Base-by-base conservation (phyloP, 2,329 filamentous ascomycete genomes). In the Sclerotinia nivalis region DNA sequence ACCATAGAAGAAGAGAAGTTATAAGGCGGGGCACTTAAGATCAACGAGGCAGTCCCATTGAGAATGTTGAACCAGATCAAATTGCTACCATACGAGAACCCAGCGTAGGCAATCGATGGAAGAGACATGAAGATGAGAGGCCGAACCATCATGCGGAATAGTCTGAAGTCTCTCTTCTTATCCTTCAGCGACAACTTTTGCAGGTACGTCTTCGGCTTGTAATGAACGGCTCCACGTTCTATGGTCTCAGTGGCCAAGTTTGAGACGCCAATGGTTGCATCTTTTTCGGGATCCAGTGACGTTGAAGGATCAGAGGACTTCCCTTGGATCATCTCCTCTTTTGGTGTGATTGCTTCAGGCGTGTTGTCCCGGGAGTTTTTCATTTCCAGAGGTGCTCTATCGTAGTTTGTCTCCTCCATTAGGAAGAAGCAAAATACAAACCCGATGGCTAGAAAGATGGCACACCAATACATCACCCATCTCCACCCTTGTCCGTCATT, bases 331-430 rank as follows among this genome's bases (percentile, higher is more conserved):
- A 34, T 54, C 5, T n/a, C 65, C 61, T 71, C 71, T 49, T 70
- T 71, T 43, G 70, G 71, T 6, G 70, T 75, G 31, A 31, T 47
- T 15, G 47, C 70, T 28, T 64, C 70, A 22, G 70, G 69, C 25
- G 70, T 73, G 9, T 68, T 49, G 5, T 20, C 52, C 22, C 59
- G 43, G 2, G 68, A 60, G 4, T 34, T 34, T 5, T 68, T 66
- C 55, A 73, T 71, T 45, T 73, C 70, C 12, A 71, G 28, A 8
- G 72, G 70, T 9, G 55, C 69, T n/a, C 76, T 73, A 50, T 76
- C 72, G 66, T 75, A 77, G n/a, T 76, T 88, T 7, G 87, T 88
- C 76, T 89, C 87, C 76, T 89, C 87, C 81, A 88, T 83, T 76
- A 85, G 83, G 74, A 89, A 85, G 78, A 87, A 88, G 1, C 85